Evolutionary conservation across 257 asterid genomes (phyloP).

Genomic region (Plantago ovata): DNA sequence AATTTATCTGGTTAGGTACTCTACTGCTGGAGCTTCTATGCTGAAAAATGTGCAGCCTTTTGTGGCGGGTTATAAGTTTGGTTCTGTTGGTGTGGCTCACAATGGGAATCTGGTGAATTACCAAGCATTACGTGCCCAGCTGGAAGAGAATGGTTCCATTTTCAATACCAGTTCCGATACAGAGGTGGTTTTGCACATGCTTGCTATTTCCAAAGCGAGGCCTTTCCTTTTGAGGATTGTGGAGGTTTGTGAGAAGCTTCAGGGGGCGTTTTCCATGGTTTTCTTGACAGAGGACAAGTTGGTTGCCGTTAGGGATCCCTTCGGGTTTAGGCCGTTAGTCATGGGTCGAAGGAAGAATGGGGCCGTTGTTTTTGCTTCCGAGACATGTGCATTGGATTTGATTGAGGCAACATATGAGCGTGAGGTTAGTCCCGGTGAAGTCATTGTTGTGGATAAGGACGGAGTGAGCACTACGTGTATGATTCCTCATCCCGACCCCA

Average conservation of each 20-base stretch:
- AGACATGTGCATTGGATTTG: conserved; percentile 61
- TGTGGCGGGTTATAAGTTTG: conserved; percentile 80
- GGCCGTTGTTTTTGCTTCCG: conserved; percentile 61
- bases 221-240: conserved; percentile 81
- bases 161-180: conserved; percentile 87
- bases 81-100: conserved; percentile 94
- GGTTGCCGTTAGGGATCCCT: conserved; percentile 62
- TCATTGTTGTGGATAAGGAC: conserved; percentile 56
- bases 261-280: conserved; percentile 88
- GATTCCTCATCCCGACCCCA: conserved; percentile 57
- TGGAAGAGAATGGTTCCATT: conserved; percentile 83
- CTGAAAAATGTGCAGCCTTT: conserved; percentile 94
- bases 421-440: conserved; percentile 66
- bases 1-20: conserved; percentile 63
- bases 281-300: conserved; percentile 58
- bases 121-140: conserved; percentile 59
- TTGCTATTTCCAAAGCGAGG: conserved; percentile 82
- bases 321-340: conserved; percentile 62
- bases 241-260: conserved; percentile 78
- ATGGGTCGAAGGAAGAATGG: conserved; percentile 69
- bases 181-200: conserved; percentile 78
- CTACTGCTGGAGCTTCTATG: conserved; percentile 94
- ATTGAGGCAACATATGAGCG: conserved; percentile 80
- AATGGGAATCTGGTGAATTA: conserved; percentile 93
- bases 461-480: conserved; percentile 53